Percentiles rank a stretch among this genome's conserved stretches.
Evolutionary conservation across 2,329 filamentous ascomycete genomes (phyloP).

Genomic region (Calcarisporium arbuscula): DNA sequence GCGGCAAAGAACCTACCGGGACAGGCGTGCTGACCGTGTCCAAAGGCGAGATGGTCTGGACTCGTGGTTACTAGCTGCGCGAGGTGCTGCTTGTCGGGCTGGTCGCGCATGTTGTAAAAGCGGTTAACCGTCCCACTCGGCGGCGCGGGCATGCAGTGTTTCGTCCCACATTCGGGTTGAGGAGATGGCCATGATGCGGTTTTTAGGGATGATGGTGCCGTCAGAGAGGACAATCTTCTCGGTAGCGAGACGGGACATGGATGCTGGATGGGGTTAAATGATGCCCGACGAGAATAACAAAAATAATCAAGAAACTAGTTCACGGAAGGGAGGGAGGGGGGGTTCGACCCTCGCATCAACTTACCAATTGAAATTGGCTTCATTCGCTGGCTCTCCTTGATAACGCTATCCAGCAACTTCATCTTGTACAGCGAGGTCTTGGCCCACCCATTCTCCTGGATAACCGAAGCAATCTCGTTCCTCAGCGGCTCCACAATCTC

Average conservation of each 20-base stretch:
- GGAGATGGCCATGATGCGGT: not conserved
- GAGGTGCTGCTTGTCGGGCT: conserved; percentile 18
- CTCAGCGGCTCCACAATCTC: conserved; percentile 30
- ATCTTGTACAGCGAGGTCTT: conserved; percentile 37
- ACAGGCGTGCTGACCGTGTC: conserved; percentile 46
- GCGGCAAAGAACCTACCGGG: conserved; percentile 47
- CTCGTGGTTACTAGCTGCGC: conserved; percentile 42
- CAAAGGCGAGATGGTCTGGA: conserved; percentile 42
- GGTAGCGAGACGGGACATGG: conserved; percentile 1
- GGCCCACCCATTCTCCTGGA: conserved; percentile 28
- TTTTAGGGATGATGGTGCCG: conserved; percentile 36
- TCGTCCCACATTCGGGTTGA: conserved; percentile 31
- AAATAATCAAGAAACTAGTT: not conserved
- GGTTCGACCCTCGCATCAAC: too few species aligned
- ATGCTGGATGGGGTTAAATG: not conserved
- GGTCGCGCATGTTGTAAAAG: conserved; percentile 32
- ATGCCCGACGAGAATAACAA: not conserved
- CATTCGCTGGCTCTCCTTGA: conserved; percentile 44
- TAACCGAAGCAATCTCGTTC: conserved; percentile 27
- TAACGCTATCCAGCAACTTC: conserved; percentile 41
- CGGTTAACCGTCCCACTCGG: conserved; percentile 37
- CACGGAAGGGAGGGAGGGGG: not conserved
- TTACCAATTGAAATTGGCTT: conserved; percentile 31
- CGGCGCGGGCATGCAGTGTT: conserved; percentile 26
- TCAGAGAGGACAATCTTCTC: conserved; percentile 29